Evolutionary conservation across 495 filamentous ascomycete genomes (phyloP).

Genomic region (Chaetomium tenue): DNA sequence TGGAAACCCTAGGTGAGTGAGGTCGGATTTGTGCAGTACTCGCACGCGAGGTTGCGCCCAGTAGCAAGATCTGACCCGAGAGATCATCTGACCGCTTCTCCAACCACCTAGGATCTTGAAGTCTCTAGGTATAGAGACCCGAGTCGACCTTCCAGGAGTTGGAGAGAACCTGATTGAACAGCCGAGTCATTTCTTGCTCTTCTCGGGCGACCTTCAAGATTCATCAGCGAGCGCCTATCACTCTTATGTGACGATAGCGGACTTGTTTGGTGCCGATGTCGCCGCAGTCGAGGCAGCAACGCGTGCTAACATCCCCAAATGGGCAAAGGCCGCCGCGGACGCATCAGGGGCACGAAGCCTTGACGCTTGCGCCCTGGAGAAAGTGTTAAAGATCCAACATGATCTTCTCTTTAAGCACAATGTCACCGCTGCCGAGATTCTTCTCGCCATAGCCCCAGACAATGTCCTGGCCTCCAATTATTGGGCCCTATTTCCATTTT

Average conservation of each 20-base stretch:
- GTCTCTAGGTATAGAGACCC: background rate
- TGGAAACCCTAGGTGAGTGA: slow-evolving; percentile 4
- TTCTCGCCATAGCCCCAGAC: background rate
- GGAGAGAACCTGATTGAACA: slow-evolving; percentile 8
- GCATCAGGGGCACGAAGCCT: background rate
- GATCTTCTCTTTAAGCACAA: slow-evolving; percentile 7
- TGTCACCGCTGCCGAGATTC: slow-evolving; percentile 1
- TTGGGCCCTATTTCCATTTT: slow-evolving; percentile 6
- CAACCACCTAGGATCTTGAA: background rate
- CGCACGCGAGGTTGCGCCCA: no score
- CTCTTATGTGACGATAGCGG: slow-evolving; percentile 1
- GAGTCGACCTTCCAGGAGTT: slow-evolving; percentile 5
- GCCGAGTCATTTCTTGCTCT: background rate
- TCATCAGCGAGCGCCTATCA: slow-evolving; percentile 5
- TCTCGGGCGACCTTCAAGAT: background rate
- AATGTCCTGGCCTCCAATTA: slow-evolving; percentile 4
- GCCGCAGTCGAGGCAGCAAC: background rate
- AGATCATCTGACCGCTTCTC: background rate
- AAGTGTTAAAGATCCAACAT: slow-evolving; percentile 2
- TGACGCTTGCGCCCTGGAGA: background rate
- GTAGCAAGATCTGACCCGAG: no score
- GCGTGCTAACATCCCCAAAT: background rate
- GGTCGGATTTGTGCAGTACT: no score
- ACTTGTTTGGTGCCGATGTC: background rate
- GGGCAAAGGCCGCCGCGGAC: background rate